These are phyloP conservation scores for Mucor indicus DNA, from an alignment of 371 early-diverging fungal species.

Conservation along the genomic window DNA sequence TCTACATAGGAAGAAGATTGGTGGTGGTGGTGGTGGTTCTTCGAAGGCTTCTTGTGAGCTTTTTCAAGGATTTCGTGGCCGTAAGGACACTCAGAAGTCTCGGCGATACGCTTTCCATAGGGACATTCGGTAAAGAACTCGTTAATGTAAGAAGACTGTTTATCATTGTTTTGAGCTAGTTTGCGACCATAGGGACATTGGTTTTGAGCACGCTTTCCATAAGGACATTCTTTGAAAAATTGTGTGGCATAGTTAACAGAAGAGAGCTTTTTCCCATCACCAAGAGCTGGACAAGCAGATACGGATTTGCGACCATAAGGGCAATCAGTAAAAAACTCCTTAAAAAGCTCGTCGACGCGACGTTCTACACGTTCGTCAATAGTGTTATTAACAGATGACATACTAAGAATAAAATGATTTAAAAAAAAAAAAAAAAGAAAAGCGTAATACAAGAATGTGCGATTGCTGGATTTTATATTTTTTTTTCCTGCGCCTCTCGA, in stretches of 20 bases:
- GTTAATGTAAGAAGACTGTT: not conserved
- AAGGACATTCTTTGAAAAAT: constrained; percentile 13
- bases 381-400: too few species aligned
- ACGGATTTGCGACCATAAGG: constrained; percentile 10
- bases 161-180: not conserved
- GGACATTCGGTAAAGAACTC: constrained; percentile 9
- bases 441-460: too few species aligned
- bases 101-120: constrained; percentile 2
- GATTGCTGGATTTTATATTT: too few species aligned
- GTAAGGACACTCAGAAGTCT: constrained; percentile 6
- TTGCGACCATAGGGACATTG: constrained; percentile 9
- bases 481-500: too few species aligned
- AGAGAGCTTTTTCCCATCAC: not conserved
- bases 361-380: constrained; percentile 5
- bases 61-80: constrained; percentile 3
- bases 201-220: constrained; percentile 1
- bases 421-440: too few species aligned
- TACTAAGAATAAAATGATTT: too few species aligned
- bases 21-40: not conserved
- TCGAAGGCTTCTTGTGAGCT: not conserved
- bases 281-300: constrained; percentile 6
- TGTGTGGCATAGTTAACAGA: constrained; percentile 4
- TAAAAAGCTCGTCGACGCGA: constrained; percentile 6
- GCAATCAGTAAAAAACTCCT: constrained; percentile 10
- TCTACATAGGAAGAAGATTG: not conserved